phyloP scores from a whole-genome alignment of 306 rosid species.

The Hylodesmum podocarpum region DNA sequence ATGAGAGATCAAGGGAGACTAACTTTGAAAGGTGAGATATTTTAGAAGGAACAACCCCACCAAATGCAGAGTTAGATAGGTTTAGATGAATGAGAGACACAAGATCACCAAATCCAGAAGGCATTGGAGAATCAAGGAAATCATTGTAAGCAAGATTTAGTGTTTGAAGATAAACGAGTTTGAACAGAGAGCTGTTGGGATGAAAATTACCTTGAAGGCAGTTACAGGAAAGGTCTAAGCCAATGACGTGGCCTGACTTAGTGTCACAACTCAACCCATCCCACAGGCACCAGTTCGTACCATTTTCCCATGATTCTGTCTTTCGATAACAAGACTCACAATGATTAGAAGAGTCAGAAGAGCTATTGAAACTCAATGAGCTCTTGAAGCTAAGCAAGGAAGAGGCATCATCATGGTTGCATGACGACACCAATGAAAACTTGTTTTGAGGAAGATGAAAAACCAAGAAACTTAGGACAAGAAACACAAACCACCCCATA shows the following conservation, averaged over 20 bases:
- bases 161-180: neutral
- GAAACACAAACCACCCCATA: neutral
- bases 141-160: constrained; percentile 4
- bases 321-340: neutral
- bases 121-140: neutral
- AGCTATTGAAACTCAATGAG: neutral
- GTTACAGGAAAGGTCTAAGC: neutral
- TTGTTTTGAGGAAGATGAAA: neutral
- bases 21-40: neutral
- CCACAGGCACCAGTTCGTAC: neutral
- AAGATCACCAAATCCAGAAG: constrained; percentile 1
- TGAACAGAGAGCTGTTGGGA: neutral
- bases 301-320: neutral
- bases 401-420: neutral
- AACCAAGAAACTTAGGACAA: neutral
- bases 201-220: neutral
- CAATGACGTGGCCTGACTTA: neutral
- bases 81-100: neutral
- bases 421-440: neutral
- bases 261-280: neutral
- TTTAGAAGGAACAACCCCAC: neutral
- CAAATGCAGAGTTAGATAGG: neutral
- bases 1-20: neutral
- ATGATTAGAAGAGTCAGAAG: neutral
- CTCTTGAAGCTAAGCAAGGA: constrained; percentile 11